Conservation (phyloP, 352 stramenopile species). For the Phytophthora vignae region DNA sequence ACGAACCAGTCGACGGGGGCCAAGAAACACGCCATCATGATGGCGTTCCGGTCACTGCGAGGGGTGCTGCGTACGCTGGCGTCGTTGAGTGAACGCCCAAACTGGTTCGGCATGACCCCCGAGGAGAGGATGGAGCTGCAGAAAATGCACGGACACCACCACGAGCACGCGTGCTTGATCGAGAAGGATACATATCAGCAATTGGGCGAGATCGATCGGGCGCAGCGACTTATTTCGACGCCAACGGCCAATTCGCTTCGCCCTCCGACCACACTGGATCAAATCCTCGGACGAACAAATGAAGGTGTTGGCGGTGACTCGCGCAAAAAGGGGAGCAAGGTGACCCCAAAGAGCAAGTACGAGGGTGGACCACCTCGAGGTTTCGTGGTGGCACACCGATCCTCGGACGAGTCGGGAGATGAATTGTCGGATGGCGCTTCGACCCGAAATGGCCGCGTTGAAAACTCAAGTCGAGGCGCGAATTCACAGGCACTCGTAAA, state of each 20-base stretch:
- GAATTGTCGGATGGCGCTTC: slow-evolving; percentile 15
- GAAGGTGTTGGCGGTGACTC: background rate
- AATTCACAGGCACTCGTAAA: slow-evolving; percentile 10
- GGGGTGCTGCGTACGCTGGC: slow-evolving; percentile 39
- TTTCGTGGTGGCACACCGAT: slow-evolving; percentile 28
- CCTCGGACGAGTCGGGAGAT: slow-evolving; percentile 13
- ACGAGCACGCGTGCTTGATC: slow-evolving; percentile 43
- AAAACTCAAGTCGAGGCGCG: slow-evolving; percentile 25
- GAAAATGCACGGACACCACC: slow-evolving; percentile 41
- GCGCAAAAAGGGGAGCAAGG: slow-evolving; percentile 29
- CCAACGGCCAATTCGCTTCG: slow-evolving; percentile 26
- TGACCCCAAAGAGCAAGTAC: slow-evolving; percentile 19
- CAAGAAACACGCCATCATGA: slow-evolving; percentile 46
- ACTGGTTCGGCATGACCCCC: slow-evolving; percentile 51
- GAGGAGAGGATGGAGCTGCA: slow-evolving; percentile 45
- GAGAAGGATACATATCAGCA: slow-evolving; percentile 41
- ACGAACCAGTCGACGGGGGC: slow-evolving; percentile 44
- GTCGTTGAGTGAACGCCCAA: slow-evolving; percentile 39
- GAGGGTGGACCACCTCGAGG: slow-evolving; percentile 18
- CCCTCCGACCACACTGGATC: slow-evolving; percentile 22
- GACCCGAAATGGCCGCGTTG: slow-evolving; percentile 13
- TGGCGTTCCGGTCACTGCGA: slow-evolving; percentile 41
- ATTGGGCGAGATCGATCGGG: slow-evolving; percentile 41
- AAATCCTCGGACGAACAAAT: slow-evolving; percentile 32
- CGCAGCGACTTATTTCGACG: slow-evolving; percentile 30